Evolutionary conservation across 345 rosid species (phyloP), one percentile per base, ranked within the genome.

Genomic region (Camelina sativa): DNA sequence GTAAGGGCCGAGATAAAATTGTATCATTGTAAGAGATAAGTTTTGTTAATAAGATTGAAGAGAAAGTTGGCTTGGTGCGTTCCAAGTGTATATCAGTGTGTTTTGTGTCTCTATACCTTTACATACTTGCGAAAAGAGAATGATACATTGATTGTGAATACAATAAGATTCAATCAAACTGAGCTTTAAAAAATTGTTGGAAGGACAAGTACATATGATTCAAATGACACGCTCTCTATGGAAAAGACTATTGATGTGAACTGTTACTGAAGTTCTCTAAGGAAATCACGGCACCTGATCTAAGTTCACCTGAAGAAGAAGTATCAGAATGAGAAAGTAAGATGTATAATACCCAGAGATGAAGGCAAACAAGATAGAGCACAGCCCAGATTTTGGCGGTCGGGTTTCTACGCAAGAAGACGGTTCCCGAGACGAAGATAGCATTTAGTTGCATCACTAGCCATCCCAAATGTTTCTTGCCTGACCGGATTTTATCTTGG

Each of bases 311-410:
- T 11, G 97, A 76, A 20, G 87, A 78, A 53, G 61, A 68, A n/a
- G 32, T 59, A 71, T 59, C 54, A 0, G 93, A 82, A 60, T 85
- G 83, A 28, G 93, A 84, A 30, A 73, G 63, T 28, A 91, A 81
- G 63, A 94, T 90, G 79, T 94, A 94, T 58, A 90, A 13, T 81
- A 94, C 97, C 98, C 98, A 94, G 22, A 91, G 56, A 76, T 94
- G 98, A 73, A 94, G 96, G 79, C 89, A 90, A 22, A 85, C 83
- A 2, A 94, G 79, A 80, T 94, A 91, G 6, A 84, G 73, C 40
- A 83, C 1, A 12, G 92, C 83, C 92, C 96, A 91, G n/a, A 86
- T 17, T 76, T 85, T 94, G 7, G 96, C 92, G 0, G 87, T 25
- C 3, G 97, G 87, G 83, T 91, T 91, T 78, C 92, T 85, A 80